phyloP scores from a whole-genome alignment of 106 monocot species.

The Dactylorhiza incarnata region DNA sequence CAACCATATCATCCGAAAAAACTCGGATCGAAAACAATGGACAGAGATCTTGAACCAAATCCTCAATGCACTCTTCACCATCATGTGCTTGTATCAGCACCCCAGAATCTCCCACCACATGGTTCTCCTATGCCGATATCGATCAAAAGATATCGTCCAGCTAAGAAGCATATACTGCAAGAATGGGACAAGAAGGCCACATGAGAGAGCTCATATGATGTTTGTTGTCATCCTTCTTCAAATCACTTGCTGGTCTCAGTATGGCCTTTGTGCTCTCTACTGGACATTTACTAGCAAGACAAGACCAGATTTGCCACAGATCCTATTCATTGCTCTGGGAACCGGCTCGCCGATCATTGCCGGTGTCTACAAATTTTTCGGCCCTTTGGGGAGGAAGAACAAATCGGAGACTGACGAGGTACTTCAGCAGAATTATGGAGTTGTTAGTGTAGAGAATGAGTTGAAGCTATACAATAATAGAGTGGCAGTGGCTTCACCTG shows the following conservation, averaged over 20 bases:
- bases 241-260: conserved; percentile 32
- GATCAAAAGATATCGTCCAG: conserved; percentile 25
- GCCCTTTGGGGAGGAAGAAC: conserved; percentile 55
- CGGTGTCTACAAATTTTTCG: conserved; percentile 21
- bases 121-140: conserved; percentile 47
- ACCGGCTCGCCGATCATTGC: conserved; percentile 21
- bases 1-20: conserved; percentile 34
- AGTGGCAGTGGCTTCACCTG: conserved; percentile 17
- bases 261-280: conserved; percentile 28
- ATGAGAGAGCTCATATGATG: conserved; percentile 27
- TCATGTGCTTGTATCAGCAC: conserved; percentile 82
- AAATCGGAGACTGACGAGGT: conserved; percentile 18
- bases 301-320: conserved; percentile 19
- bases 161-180: conserved; percentile 53
- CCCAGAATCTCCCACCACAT: conserved; percentile 63
- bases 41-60: conserved; percentile 76
- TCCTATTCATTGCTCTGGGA: conserved; percentile 26
- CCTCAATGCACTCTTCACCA: conserved; percentile 80
- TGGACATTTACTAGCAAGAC: conserved; percentile 17
- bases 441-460: background rate
- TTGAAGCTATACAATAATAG: background rate
- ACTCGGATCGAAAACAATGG: conserved; percentile 41
- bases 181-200: background rate
- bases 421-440: background rate
- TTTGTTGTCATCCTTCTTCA: conserved; percentile 33